These are phyloP conservation scores for Russula sp. DNA, from an alignment of 768 basidiomycete species.

Conservation along the genomic window DNA sequence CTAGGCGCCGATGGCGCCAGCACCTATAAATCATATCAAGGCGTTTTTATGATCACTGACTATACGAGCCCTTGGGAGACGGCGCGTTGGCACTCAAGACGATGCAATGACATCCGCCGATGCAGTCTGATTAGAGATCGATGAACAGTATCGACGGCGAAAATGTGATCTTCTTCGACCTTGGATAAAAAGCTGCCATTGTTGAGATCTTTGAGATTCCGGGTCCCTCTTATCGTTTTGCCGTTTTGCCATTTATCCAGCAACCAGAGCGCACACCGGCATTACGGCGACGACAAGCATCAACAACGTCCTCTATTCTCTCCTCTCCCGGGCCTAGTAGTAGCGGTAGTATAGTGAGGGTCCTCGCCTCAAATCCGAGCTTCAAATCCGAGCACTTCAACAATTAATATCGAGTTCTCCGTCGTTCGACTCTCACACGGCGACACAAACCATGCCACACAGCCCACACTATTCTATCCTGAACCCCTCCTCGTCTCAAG, in stretches of 20 bases:
- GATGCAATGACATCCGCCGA: background rate
- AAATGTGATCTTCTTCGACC: background rate
- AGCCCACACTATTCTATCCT: conserved; percentile 19
- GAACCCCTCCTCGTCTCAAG: conserved; percentile 8
- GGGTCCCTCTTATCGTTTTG: background rate
- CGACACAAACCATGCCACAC: too few relatives aligned
- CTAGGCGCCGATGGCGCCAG: too few relatives aligned
- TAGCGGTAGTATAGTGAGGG: too few relatives aligned
- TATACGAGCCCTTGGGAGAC: background rate
- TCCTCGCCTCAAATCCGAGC: background rate
- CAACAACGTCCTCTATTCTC: background rate
- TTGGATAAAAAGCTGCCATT: background rate
- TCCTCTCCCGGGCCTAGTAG: background rate
- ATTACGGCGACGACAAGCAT: background rate
- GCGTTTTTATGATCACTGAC: background rate
- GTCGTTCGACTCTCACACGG: background rate
- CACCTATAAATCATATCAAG: background rate
- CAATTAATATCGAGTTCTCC: background rate
- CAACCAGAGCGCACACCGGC: too few relatives aligned
- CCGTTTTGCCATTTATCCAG: background rate
- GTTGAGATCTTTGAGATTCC: too few relatives aligned
- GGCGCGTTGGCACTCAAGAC: background rate
- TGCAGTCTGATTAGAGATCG: background rate
- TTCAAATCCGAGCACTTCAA: background rate
- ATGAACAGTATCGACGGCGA: background rate